These are phyloP conservation scores for Aspergillus udagawae DNA, from an alignment of 2,329 filamentous ascomycete species.

Conservation along the genomic window DNA sequence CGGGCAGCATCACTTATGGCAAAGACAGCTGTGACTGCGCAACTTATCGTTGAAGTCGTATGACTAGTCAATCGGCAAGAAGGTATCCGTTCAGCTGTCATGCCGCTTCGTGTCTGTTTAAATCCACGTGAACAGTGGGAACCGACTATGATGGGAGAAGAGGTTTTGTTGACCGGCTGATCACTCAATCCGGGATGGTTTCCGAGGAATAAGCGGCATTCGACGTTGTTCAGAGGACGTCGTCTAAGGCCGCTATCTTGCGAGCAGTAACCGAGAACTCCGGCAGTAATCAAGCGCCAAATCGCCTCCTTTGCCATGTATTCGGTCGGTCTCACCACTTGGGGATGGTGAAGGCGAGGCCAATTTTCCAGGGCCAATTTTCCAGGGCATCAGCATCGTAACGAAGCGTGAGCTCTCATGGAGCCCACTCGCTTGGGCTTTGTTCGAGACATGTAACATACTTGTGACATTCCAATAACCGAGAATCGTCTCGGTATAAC, in stretches of 20 bases:
- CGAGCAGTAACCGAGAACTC: neutral
- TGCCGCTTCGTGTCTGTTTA: neutral
- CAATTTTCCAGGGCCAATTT: neutral
- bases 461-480: neutral
- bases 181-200: neutral
- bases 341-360: too few relatives aligned
- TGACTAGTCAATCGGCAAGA: neutral
- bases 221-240: neutral
- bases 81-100: neutral
- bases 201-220: neutral
- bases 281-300: too few relatives aligned
- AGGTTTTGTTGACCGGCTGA: too few relatives aligned
- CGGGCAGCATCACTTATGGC: neutral
- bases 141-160: neutral
- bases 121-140: neutral
- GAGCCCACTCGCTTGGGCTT: neutral
- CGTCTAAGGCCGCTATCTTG: neutral
- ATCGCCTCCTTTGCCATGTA: too few relatives aligned
- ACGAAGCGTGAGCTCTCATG: neutral
- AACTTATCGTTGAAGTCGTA: neutral
- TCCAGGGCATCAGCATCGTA: neutral
- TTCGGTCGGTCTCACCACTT: too few relatives aligned
- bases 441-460: neutral
- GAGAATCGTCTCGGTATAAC: neutral
- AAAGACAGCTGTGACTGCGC: too few relatives aligned